Conservation (phyloP, 768 basidiomycete species). For the Pleurotus djamor region DNA sequence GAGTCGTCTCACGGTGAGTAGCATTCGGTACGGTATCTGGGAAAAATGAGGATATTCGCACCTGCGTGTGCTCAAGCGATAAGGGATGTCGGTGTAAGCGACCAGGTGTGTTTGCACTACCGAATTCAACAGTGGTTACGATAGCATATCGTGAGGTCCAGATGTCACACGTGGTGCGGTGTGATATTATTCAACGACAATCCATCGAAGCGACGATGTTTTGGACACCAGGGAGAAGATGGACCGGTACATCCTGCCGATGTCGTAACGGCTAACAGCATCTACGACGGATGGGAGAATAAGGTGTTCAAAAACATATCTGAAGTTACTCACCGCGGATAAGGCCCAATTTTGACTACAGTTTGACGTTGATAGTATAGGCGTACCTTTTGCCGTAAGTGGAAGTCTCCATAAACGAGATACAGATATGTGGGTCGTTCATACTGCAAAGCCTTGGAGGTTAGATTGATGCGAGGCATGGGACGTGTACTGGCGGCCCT, state of each 20-base stretch:
- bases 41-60: background rate
- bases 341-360: background rate
- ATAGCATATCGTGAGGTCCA: background rate
- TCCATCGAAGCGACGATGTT: too few relatives aligned
- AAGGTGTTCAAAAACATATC: background rate
- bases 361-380: background rate
- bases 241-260: background rate
- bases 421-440: background rate
- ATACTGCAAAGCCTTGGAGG: background rate
- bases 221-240: background rate
- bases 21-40: background rate
- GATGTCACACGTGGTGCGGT: background rate
- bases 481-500: background rate
- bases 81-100: background rate
- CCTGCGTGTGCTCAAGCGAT: background rate
- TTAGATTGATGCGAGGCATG: background rate
- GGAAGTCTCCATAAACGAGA: background rate
- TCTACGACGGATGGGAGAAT: too few relatives aligned
- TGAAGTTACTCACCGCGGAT: background rate
- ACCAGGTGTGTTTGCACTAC: background rate
- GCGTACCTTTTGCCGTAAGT: background rate
- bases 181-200: background rate
- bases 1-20: background rate
- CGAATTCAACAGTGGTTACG: background rate
- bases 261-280: background rate